Evolutionary conservation across 345 rosid genomes (phyloP).

Genomic region (Mallotus nudiflorus): DNA sequence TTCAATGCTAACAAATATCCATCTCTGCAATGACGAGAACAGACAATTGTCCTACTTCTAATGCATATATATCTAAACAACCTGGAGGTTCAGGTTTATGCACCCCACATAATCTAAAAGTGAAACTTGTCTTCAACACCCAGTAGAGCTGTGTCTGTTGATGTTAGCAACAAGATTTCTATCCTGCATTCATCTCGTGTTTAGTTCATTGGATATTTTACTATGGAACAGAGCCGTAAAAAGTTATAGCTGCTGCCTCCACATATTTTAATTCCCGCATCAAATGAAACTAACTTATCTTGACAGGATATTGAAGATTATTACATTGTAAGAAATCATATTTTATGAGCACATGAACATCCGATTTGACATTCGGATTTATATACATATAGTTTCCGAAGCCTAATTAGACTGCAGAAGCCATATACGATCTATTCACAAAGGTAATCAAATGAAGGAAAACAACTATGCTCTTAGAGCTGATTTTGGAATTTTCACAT

Average conservation of each 20-base stretch:
- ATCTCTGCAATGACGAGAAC: not conserved
- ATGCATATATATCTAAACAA: too few relatives aligned
- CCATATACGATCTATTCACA: conserved; percentile 37
- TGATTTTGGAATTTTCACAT: conserved; percentile 25
- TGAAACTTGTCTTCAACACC: too few relatives aligned
- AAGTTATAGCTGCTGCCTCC: not conserved
- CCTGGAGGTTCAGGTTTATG: too few relatives aligned
- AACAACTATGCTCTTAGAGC: conserved; percentile 17
- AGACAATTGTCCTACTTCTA: too few relatives aligned
- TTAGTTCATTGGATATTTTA: not conserved
- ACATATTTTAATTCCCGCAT: not conserved
- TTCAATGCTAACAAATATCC: not conserved
- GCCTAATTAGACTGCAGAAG: conserved; percentile 28
- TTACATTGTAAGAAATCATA: not conserved
- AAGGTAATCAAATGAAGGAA: conserved; percentile 12
- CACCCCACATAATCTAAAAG: too few relatives aligned
- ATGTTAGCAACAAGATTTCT: too few relatives aligned
- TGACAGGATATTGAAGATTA: not conserved
- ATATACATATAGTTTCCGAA: conserved; percentile 46
- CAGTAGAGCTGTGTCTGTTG: too few relatives aligned
- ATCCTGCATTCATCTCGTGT: too few relatives aligned
- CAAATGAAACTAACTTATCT: conserved; percentile 1
- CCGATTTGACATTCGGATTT: conserved; percentile 27
- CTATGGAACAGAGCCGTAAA: not conserved
- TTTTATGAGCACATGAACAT: conserved; percentile 11